These are phyloP conservation scores for Solidago caesia DNA, from an alignment of 129 eudicot genomes.

Conservation along the genomic window DNA sequence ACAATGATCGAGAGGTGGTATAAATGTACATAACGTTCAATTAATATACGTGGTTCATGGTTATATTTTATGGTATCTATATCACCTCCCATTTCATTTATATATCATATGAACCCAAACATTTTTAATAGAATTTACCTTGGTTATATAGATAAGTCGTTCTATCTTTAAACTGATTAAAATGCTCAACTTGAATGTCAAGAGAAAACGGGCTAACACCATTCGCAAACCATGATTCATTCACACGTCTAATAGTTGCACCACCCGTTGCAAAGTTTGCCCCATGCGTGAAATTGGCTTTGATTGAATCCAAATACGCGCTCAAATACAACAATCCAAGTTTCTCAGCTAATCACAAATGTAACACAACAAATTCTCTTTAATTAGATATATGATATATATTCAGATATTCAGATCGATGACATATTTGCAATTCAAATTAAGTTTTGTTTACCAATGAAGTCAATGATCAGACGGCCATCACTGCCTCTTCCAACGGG, in stretches of 20 bases:
- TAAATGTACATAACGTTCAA: too few relatives aligned
- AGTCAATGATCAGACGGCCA: conserved; percentile 80
- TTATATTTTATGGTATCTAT: too few relatives aligned
- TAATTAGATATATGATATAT: too few relatives aligned
- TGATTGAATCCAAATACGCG: conserved; percentile 65
- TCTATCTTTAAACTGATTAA: conserved; percentile 52
- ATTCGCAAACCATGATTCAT: conserved; percentile 51
- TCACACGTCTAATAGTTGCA: conserved; percentile 55
- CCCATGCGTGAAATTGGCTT: conserved; percentile 56
- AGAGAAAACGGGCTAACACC: conserved; percentile 65
- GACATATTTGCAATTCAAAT: too few relatives aligned
- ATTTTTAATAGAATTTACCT: conserved; percentile 32
- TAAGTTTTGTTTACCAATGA: conserved; percentile 51
- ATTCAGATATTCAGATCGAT: too few relatives aligned
- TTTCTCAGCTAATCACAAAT: conserved; percentile 46
- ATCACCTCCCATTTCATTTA: too few relatives aligned
- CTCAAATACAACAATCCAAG: conserved; percentile 60
- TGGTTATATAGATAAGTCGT: conserved; percentile 54
- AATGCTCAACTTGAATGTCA: conserved; percentile 66
- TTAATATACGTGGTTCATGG: too few relatives aligned
- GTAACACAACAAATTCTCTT: background rate
- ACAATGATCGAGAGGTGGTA: too few relatives aligned
- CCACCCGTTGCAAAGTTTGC: conserved; percentile 88
- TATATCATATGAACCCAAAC: background rate
- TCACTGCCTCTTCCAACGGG: conserved; percentile 63